Percentiles rank a stretch among this genome's conserved stretches.
phyloP scores from a whole-genome alignment of 495 filamentous ascomycete genomes.

The Poronia punctata region DNA sequence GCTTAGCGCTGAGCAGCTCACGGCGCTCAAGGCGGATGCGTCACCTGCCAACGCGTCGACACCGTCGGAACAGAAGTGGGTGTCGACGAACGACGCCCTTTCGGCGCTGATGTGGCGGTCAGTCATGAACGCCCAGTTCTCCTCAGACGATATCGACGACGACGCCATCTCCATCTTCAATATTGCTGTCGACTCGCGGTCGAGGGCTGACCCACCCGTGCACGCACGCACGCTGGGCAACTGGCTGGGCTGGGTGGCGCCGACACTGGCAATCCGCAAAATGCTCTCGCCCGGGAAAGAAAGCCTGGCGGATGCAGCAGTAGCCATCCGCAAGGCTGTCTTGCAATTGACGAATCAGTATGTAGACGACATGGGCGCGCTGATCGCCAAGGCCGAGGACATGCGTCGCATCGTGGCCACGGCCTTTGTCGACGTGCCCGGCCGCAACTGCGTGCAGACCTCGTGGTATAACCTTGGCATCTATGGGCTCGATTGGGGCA shows the following conservation, averaged over 20 bases:
- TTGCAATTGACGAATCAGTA: conserved; percentile 19
- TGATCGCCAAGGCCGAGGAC: conserved; percentile 19
- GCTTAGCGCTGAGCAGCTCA: conserved; percentile 23
- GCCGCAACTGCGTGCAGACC: conserved; percentile 27
- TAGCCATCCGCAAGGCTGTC: conserved; percentile 17
- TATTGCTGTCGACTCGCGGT: conserved; percentile 28
- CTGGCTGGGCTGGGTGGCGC: conserved; percentile 27
- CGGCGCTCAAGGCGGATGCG: conserved; percentile 26
- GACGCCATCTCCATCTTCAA: conserved; percentile 27
- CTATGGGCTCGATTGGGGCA: conserved; percentile 30
- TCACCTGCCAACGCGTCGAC: conserved; percentile 24
- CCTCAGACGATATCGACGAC: conserved; percentile 22
- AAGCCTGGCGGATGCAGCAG: conserved; percentile 25
- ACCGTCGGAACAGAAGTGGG: conserved; percentile 19
- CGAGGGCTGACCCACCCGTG: conserved; percentile 24
- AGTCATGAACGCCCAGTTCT: conserved; percentile 29
- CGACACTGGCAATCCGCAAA: conserved; percentile 18
- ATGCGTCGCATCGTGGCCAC: conserved; percentile 24
- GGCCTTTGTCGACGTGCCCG: conserved; percentile 29
- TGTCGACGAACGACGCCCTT: conserved; percentile 38
- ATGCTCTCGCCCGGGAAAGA: conserved; percentile 24
- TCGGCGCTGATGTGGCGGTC: conserved; percentile 36
- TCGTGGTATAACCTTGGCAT: conserved; percentile 28
- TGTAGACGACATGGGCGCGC: conserved; percentile 17
- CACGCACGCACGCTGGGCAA: conserved; percentile 28